Conservation (phyloP, 306 rosid genomes). For the Vigna mungo region DNA sequence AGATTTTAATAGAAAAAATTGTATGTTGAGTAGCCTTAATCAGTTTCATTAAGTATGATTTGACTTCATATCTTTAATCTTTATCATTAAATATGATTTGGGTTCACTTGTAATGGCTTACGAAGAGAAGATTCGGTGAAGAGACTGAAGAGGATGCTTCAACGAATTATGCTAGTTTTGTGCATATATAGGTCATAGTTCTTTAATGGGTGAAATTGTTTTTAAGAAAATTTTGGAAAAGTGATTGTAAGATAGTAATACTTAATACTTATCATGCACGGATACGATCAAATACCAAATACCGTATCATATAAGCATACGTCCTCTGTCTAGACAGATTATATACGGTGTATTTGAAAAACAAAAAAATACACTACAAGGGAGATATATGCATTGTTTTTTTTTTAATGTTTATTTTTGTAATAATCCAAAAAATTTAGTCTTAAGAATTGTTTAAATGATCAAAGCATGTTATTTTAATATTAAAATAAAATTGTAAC, state of each 20-base stretch:
- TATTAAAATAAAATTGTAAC: too few species aligned
- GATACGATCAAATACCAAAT: not conserved
- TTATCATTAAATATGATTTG: not conserved
- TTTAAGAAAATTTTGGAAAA: not conserved
- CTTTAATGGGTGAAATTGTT: not conserved
- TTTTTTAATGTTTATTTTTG: too few species aligned
- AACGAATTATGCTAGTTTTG: not conserved
- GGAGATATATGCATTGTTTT: too few species aligned
- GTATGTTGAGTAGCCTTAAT: not conserved
- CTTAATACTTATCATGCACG: not conserved
- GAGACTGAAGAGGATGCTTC: not conserved
- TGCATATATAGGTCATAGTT: not conserved
- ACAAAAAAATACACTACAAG: too few species aligned
- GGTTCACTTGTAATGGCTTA: not conserved
- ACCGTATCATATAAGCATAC: not conserved
- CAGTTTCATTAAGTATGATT: not conserved
- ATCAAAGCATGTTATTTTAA: too few species aligned
- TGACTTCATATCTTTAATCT: not conserved
- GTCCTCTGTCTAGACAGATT: not conserved
- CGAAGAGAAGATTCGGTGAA: not conserved
- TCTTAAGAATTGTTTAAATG: too few species aligned
- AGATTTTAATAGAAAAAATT: slow-evolving; percentile 3
- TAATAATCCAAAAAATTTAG: too few species aligned
- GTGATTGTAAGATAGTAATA: not conserved
- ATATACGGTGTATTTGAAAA: too few species aligned